Evolutionary conservation across 345 rosid genomes (phyloP).

Genomic region (Eutrema japonicum): DNA sequence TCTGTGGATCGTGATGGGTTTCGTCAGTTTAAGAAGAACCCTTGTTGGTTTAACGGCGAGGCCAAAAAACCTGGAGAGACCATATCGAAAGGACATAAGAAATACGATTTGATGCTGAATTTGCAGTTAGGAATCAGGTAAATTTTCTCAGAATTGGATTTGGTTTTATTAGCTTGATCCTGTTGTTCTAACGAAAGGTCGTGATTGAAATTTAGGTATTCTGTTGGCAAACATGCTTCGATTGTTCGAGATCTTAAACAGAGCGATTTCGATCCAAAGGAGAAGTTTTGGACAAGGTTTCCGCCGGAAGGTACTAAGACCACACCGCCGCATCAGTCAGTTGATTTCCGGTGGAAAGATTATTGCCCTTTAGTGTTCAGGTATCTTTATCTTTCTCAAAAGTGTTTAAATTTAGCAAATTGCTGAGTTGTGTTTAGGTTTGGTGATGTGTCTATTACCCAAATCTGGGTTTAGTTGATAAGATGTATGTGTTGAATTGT

Average conservation of each 20-base stretch:
- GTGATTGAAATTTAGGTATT: constrained; percentile 55
- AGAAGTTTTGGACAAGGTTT: constrained; percentile 97
- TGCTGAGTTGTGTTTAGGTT: constrained; percentile 18
- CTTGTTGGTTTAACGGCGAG: constrained; percentile 77
- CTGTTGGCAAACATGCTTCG: constrained; percentile 85
- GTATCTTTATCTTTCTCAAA: constrained; percentile 41
- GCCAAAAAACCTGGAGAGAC: constrained; percentile 88
- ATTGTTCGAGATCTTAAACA: constrained; percentile 57
- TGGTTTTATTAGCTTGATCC: neutral
- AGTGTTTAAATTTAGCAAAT: constrained; percentile 18
- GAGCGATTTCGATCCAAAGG: constrained; percentile 86
- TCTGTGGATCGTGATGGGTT: constrained; percentile 57
- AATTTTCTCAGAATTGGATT: neutral
- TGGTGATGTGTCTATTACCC: constrained; percentile 35
- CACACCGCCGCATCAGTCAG: constrained; percentile 88
- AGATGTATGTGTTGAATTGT: constrained; percentile 20
- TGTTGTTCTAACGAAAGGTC: constrained; percentile 17
- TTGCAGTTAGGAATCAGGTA: constrained; percentile 91
- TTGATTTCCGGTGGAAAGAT: constrained; percentile 96
- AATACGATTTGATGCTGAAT: constrained; percentile 91
- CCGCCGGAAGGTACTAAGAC: constrained; percentile 90
- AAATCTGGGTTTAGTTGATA: constrained; percentile 23
- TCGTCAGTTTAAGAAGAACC: constrained; percentile 65
- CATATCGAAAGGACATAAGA: constrained; percentile 91
- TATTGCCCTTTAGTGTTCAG: constrained; percentile 93